These are phyloP conservation scores for Poronia punctata DNA, from an alignment of 495 filamentous ascomycete genomes.

Conservation along the genomic window DNA sequence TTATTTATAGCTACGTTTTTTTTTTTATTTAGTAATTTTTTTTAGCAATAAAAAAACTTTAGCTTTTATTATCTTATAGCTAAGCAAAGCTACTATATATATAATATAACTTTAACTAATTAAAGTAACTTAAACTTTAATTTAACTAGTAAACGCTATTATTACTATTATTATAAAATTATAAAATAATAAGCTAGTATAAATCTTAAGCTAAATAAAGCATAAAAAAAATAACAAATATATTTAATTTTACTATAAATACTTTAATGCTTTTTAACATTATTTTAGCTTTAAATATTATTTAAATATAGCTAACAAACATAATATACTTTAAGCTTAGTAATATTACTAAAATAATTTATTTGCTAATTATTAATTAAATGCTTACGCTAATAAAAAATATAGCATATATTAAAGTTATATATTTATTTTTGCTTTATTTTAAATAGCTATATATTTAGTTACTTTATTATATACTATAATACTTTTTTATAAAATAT, in stretches of 20 bases:
- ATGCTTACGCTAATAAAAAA: background rate
- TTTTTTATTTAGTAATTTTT: background rate
- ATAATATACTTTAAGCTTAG: background rate
- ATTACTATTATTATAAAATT: background rate
- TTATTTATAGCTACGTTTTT: background rate
- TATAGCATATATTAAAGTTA: background rate
- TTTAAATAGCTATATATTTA: background rate
- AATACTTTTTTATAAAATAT: background rate
- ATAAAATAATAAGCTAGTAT: background rate
- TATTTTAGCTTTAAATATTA: background rate
- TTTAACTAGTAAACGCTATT: background rate
- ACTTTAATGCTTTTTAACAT: background rate
- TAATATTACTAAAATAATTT: conserved; percentile 1
- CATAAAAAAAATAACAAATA: background rate
- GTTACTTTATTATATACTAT: background rate
- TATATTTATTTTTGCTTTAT: background rate
- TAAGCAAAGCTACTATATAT: conserved; percentile 1
- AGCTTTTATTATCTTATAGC: background rate
- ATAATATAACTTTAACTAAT: background rate
- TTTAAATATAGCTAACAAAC: background rate
- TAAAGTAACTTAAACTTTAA: background rate
- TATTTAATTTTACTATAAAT: background rate
- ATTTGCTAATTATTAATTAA: background rate
- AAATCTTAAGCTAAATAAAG: background rate
- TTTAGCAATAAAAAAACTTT: background rate